These are phyloP conservation scores for Eucalyptus regnans DNA, from an alignment of 345 rosid species.

Conservation along the genomic window DNA sequence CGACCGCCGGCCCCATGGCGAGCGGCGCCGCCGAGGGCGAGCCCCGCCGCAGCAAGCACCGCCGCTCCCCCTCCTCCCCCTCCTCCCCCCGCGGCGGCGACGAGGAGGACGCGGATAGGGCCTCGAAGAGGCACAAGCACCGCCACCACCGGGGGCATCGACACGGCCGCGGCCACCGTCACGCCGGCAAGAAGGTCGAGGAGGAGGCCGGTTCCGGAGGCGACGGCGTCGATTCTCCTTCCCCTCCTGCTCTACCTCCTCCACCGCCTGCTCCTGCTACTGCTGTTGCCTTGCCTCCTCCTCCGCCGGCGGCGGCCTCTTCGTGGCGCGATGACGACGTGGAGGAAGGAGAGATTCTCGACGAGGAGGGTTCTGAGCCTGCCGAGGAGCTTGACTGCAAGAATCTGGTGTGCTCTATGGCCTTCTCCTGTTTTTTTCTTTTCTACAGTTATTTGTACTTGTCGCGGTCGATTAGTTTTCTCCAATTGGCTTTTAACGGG, in stretches of 20 bases:
- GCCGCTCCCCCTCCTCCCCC: conserved; percentile 26
- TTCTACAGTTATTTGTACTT: not conserved
- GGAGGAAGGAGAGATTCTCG: conserved; percentile 98
- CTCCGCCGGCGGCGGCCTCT: not conserved
- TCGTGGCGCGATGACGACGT: conserved; percentile 48
- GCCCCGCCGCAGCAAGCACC: conserved; percentile 69
- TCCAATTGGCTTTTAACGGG: not conserved
- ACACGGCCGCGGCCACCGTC: conserved; percentile 40
- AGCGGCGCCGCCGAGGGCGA: conserved; percentile 30
- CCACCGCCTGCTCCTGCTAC: not conserved
- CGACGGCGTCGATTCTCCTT: conserved; percentile 12
- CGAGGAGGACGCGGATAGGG: conserved; percentile 40
- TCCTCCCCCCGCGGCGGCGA: not conserved
- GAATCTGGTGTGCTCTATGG: conserved; percentile 63
- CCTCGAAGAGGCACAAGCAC: conserved; percentile 70
- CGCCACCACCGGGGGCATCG: conserved; percentile 36
- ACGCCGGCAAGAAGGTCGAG: conserved; percentile 50
- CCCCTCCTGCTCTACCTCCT: conserved; percentile 6
- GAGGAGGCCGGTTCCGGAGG: conserved; percentile 18
- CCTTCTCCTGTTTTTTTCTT: not conserved
- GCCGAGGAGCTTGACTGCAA: not conserved
- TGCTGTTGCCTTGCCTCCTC: not conserved
- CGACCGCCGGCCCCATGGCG: conserved; percentile 16
- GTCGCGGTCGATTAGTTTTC: not conserved
- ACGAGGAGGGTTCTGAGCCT: conserved; percentile 29